Evolutionary conservation across 2,329 filamentous ascomycete genomes (phyloP), one percentile per base, ranked within the genome.

Genomic region (Coniochaeta prunicola): DNA sequence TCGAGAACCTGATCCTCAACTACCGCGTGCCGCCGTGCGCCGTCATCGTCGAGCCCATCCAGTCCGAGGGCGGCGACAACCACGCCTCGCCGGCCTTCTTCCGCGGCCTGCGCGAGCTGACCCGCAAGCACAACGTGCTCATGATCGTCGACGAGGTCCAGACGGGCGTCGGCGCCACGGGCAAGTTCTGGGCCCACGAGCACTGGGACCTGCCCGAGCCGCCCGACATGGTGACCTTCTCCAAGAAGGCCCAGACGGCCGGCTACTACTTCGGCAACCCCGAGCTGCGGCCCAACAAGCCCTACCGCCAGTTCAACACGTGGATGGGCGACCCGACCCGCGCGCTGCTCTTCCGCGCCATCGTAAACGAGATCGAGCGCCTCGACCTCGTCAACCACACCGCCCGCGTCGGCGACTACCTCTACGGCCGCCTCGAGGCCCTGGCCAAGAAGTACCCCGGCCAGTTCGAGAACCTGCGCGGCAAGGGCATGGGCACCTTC

Each of bases 171-270:
- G 92, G 92, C 67, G 91, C 92, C 40, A 96, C 92, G 0, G 92
- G 92, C 67, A 92, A 90, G 74, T 96, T 96, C 85, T 96, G 92
- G 92, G 92, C 92, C 9, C 92, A 96, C 78, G 91, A 96, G 68
- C 92, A 96, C 85, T 96, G 92, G 92, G 82, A 89, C 73, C 82
- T 96, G 48, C 70, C 81, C 56, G 77, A 85, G 36, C 90, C 92
- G 9, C 92, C 92, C 0, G 92, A 96, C 78, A 94, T 96, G 80
- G 92, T 96, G 50, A 96, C 92, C 60, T 96, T 96, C 78, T 90
- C 86, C 70, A 96, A 96, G 81, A 96, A 96, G 81, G 92, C 92
- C 3, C 92, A 96, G 77, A 90, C 92, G 1, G 92, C 92, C 7
- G 92, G 92, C 34, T 96, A 93, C 82, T 96, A 94, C 81, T 96